phyloP scores from a whole-genome alignment of 352 stramenopile genomes.

The Pythium oligandrum region DNA sequence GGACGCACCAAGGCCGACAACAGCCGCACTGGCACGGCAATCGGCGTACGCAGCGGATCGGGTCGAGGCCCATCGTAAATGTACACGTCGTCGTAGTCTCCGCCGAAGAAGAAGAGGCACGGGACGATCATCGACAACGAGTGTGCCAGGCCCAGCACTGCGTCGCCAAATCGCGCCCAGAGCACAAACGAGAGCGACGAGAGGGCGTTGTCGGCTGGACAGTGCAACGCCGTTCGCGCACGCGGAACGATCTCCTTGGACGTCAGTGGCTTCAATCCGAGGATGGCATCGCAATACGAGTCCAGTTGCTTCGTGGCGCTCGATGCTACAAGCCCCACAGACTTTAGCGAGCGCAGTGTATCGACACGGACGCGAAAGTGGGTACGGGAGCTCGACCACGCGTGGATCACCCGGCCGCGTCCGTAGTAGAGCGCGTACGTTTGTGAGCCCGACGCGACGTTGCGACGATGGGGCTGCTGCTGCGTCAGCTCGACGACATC shows the following conservation, averaged over 20 bases:
- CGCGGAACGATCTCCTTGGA: constrained; percentile 16
- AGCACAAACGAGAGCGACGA: constrained; percentile 28
- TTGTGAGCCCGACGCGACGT: too few relatives aligned
- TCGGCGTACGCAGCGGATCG: too few relatives aligned
- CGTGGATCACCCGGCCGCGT: constrained; percentile 31
- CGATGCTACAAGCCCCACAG: constrained; percentile 14
- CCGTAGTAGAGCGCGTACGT: constrained; percentile 33
- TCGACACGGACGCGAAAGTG: constrained; percentile 37
- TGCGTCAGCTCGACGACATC: constrained; percentile 27
- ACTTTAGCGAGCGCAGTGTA: constrained; percentile 23
- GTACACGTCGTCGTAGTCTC: too few relatives aligned
- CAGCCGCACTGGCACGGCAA: too few relatives aligned
- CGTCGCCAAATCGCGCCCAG: constrained; percentile 30
- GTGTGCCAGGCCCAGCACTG: constrained; percentile 16
- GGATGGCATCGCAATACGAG: constrained; percentile 19
- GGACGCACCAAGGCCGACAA: too few relatives aligned
- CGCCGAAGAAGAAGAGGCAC: too few relatives aligned
- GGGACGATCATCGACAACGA: constrained; percentile 4
- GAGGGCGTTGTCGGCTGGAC: neutral
- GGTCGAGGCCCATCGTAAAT: too few relatives aligned
- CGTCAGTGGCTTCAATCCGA: constrained; percentile 16
- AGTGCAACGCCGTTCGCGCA: constrained; percentile 24
- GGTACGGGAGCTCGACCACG: constrained; percentile 28
- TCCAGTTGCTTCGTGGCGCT: constrained; percentile 20
- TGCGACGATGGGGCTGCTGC: neutral